A percentile compares a stretch with the other conserved stretches of the same genome.
Evolutionary conservation across 768 basidiomycete species (phyloP).

Genomic region (Pleurotus platypus): DNA sequence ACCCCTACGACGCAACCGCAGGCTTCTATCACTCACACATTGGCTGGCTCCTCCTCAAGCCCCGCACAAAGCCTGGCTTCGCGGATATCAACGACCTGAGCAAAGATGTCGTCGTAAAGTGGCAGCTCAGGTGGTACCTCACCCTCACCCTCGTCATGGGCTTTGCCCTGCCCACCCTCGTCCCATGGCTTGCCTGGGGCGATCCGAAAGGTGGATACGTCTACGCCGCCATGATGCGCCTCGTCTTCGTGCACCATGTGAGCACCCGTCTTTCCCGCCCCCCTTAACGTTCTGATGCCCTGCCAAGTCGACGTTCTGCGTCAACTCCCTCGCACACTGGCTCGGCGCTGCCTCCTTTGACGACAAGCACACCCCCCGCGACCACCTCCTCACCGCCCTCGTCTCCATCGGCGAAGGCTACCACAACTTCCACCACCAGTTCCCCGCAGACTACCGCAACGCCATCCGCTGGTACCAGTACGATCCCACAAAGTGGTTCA

Average conservation of each 20-base stretch:
- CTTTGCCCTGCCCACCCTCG: constrained; percentile 52
- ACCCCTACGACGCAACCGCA: constrained; percentile 90
- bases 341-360: constrained; percentile 83
- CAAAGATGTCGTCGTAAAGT: constrained; percentile 75
- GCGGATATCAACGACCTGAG: constrained; percentile 85
- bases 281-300: constrained; percentile 52
- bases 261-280: constrained; percentile 18
- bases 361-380: constrained; percentile 82
- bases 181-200: constrained; percentile 73
- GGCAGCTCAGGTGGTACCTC: constrained; percentile 83
- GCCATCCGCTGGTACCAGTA: constrained; percentile 94
- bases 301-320: constrained; percentile 92
- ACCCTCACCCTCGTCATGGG: constrained; percentile 73
- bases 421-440: constrained; percentile 96
- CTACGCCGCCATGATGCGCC: constrained; percentile 60
- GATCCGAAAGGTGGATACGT: constrained; percentile 85
- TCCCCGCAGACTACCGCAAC: constrained; percentile 96
- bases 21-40: constrained; percentile 85
- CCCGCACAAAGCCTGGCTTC: constrained; percentile 83
- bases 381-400: constrained; percentile 84
- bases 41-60: constrained; percentile 92
- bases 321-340: constrained; percentile 97
- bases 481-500: constrained; percentile 92
- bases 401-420: constrained; percentile 94
- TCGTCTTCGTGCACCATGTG: constrained; percentile 69